Base-by-base conservation (phyloP, 108 stramenopile species). In the Nitzschia sp. region DNA sequence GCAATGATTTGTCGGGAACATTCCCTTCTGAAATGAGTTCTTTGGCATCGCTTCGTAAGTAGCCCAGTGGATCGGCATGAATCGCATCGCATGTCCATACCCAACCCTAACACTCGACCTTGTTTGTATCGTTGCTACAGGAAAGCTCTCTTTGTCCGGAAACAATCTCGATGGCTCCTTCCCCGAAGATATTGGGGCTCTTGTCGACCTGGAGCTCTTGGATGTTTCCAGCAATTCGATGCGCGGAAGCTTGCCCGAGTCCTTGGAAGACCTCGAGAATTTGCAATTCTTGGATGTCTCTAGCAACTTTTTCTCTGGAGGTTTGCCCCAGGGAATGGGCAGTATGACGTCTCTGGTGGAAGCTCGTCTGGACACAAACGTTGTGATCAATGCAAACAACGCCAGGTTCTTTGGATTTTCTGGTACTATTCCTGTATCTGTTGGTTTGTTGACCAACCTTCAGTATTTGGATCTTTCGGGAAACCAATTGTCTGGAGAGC, bases 201-300 rank as follows among this genome's bases (percentile, higher is more conserved):
- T 92, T 51, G 22, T 41, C 6, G 63, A 37, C 37, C 53, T 92
- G 0, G 74, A 86, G 48, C 75, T 81, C 51, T 53, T 93, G 41
- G 80, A 85, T 60, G 59, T 93, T 58, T 79, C 86, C 39, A 40
- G 71, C 17, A 93, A 93, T 72, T 43, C 70, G 26, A 67, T 93
- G 10, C 60, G 26, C 22, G 92, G 92, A 38, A 2, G 79, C 69
- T 22, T 77, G 20, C 69, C 76, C 8, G 34, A 51, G 0, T 40
- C 51, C 25, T 52, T 61, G 11, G 37, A 19, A 6, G n/a, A 42
- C 15, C 10, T 73, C 14, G 29, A 17, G 15, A 34, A 38, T 39
- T 24, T 72, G 56, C 21, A 38, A 52, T n/a, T 69, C n/a, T 44
- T 69, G 50, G 60, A 65, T 39, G 40, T 81, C 11, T 58, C 63